Base-by-base conservation (phyloP, 2,329 filamentous ascomycete genomes). In the Cladobotryum protrusum region DNA sequence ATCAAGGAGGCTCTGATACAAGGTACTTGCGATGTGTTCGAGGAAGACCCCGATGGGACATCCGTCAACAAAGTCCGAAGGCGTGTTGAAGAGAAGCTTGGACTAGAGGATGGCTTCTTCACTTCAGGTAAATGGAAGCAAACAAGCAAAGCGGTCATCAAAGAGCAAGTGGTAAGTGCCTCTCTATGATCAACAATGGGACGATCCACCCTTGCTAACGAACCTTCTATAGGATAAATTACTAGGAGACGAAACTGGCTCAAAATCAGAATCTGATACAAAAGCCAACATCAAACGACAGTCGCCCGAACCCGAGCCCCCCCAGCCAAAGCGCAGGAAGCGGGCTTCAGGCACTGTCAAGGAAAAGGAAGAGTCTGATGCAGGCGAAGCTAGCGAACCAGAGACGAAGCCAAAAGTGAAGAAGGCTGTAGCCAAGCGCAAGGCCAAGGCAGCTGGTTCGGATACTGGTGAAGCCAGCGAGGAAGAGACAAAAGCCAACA, bases 11-110 rank as follows among this genome's bases (percentile, higher is more conserved):
- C 69, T 47, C 69, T 83, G 13, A 64, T 70, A 40, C 63, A 72
- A n/a, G 70, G 71, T 4, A 76, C 79, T 34, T 67, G 63, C 45
- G 65, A 69, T 3, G 59, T 80, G 37, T 79, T 74, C 57, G 61
- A 67, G 20, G 59, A 62, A 17, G 68, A 72, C 12, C 69, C 72
- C 4, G 72, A 77, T 17, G 56, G 69, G 3, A 70, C 82, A 8
- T 77, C 78, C 0, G 78, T 85, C 52, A 83, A 82, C 57, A 71
- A 68, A 45, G 73, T 82, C 48, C 79, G 82, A 49, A 73, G 75
- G 52, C 68, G 67, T 41, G 75, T 72, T 2, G 78, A 81, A 52
- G 64, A 74, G 29, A 64, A 74, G 40, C 64, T 79, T 1, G 64
- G 61, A 1, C 69, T 84, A 2, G 70, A 75, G 0, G 63, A 72